Percentiles rank a stretch among this genome's conserved stretches.
phyloP scores from a whole-genome alignment of 1,284 basidiomycete genomes.

The Xanthoconium separans region DNA sequence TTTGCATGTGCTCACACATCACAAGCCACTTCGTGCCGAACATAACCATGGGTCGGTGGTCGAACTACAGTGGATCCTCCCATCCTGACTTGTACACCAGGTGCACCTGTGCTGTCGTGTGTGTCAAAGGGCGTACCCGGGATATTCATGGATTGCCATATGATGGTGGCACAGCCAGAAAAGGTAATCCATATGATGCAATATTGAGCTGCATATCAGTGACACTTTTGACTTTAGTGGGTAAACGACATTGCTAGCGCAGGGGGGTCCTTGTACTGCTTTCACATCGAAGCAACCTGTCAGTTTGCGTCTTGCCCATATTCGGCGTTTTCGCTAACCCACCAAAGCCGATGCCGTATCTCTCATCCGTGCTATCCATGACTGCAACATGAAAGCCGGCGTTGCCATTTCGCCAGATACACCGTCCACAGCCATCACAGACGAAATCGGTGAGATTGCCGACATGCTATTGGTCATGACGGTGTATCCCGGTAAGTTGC shows the following conservation, averaged over 20 bases:
- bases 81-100: conserved; percentile 41
- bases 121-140: conserved; percentile 89
- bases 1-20: conserved; percentile 8
- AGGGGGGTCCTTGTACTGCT: conserved; percentile 94
- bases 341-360: conserved; percentile 67
- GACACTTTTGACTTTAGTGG: conserved; percentile 63
- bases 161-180: conserved; percentile 98
- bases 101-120: conserved; percentile 85
- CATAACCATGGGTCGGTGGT: conserved; percentile 84
- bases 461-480: conserved; percentile 99
- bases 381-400: conserved; percentile 83
- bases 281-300: conserved; percentile 97
- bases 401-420: conserved; percentile 95
- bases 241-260: conserved; percentile 94
- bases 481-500: conserved; percentile 74
- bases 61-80: neutral
- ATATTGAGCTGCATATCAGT: neutral
- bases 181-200: conserved; percentile 50
- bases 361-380: conserved; percentile 77
- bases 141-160: conserved; percentile 99
- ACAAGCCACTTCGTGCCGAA: conserved; percentile 96
- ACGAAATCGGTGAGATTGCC: conserved; percentile 74
- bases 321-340: conserved; percentile 6
- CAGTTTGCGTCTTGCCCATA: conserved; percentile 31
- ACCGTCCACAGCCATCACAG: conserved; percentile 80